phyloP scores from a whole-genome alignment of 1,284 basidiomycete species.

The Neotropicomus parvogracilis region DNA sequence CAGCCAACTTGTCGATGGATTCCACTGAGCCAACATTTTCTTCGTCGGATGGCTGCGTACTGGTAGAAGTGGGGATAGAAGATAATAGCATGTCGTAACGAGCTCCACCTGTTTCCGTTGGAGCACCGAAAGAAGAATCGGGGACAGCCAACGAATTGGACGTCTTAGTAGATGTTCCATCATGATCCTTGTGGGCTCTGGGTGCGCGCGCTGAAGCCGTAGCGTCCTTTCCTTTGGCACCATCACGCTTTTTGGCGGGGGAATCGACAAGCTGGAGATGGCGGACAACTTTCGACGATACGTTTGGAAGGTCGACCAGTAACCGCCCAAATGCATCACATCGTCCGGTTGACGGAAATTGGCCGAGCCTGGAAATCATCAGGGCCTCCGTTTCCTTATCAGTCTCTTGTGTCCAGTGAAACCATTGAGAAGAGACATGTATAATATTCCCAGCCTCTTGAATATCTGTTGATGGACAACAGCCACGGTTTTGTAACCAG shows the following conservation, averaged over 20 bases:
- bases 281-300: background rate
- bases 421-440: background rate
- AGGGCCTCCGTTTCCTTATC: background rate
- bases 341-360: background rate
- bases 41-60: background rate
- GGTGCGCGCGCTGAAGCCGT: background rate
- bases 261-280: background rate
- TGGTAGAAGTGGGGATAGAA: background rate
- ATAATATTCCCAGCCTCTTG: background rate
- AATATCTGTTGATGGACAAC: rapidly evolving
- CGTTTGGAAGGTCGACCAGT: conserved; percentile 3
- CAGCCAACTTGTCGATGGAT: background rate
- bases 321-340: conserved; percentile 11
- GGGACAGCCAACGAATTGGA: background rate
- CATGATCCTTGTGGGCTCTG: background rate
- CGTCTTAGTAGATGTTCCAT: background rate
- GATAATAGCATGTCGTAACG: background rate
- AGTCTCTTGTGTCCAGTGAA: background rate
- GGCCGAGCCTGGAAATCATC: background rate
- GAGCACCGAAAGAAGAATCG: background rate
- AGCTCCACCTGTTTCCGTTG: background rate
- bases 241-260: background rate
- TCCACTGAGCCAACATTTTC: background rate
- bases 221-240: too few species aligned
- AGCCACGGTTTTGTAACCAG: background rate